Evolutionary conservation across 176 grass and related monocot genomes (phyloP).

Genomic region (Puccinellia tenuiflora): DNA sequence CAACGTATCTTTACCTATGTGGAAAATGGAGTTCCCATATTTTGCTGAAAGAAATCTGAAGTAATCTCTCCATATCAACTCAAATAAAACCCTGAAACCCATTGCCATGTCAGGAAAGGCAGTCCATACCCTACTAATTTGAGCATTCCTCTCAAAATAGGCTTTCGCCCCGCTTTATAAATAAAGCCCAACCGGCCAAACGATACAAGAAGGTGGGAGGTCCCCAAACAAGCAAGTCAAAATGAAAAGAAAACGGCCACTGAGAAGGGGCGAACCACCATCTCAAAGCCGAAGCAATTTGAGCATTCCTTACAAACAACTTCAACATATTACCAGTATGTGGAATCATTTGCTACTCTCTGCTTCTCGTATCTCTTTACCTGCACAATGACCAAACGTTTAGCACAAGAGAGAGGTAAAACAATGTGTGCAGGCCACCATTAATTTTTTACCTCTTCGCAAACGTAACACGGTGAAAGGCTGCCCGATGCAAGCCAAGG

Average conservation of each 20-base stretch:
- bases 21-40: constrained; percentile 88
- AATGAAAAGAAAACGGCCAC: no score
- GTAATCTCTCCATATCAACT: constrained; percentile 97
- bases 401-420: neutral
- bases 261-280: no score
- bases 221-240: no score
- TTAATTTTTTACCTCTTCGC: constrained; percentile 53
- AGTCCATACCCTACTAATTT: neutral
- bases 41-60: constrained; percentile 93
- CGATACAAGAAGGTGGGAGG: no score
- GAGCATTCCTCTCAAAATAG: neutral
- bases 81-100: constrained; percentile 85
- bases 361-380: constrained; percentile 85
- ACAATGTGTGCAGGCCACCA: neutral
- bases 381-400: constrained; percentile 24
- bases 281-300: no score
- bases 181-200: no score
- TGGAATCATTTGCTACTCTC: constrained; percentile 86
- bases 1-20: constrained; percentile 45
- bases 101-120: neutral
- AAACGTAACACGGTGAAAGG: constrained; percentile 71
- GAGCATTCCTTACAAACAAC: neutral
- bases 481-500: constrained; percentile 88
- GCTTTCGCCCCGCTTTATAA: no score
- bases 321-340: constrained; percentile 68